Base-by-base conservation (phyloP, 2,329 filamentous ascomycete species). In the Thelonectria rubi region DNA sequence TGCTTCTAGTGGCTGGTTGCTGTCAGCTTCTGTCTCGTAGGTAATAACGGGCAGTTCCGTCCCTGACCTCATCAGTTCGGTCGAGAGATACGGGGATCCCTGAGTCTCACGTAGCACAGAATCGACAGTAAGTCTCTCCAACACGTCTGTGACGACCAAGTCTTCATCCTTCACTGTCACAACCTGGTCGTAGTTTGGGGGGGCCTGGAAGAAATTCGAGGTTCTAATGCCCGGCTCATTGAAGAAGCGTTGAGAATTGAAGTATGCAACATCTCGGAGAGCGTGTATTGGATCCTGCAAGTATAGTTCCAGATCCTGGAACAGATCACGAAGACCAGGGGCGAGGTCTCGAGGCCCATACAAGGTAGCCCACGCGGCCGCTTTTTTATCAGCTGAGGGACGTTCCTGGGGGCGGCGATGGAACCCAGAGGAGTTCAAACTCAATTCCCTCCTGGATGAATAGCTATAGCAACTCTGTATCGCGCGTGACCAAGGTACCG, bases 201-300 rank as follows among this genome's bases (percentile, higher is more conserved):
- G 6, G 46, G 15, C 12, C 11, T 14, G 18, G 10, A 18, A 34
- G 47, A 53, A 53, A 37, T 59, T 32, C 8, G 30, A 32, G 3
- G 49, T 59, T 48, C 48, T 20, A 14, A 12, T 20, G 7, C 20
- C 18, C 14, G 55, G 47, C 8, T 24, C n/a, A 15, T 47, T 51
- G 30, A 39, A 58, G 30, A 39, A 52, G 9, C 55, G 55, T 24
- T 57, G 55, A 3, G 55, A 40, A 20, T 58, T 58, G 15, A 15
- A 58, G 55, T 51, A 58, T 5, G 20, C 4, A 5, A n/a, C 17
- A 15, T 51, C 37, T 26, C 37, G 26, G 20, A 14, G 15, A 1
- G 54, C 46, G 15, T 21, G n/a, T 3, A 42, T 49, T 26, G 54
- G 54, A 24, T 50, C 32, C 21, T 56, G 54, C 10, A 56, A 32